A percentile compares a stretch with the other conserved stretches of the same genome.
phyloP scores from a whole-genome alignment of 1,284 basidiomycete genomes.

The Clitocybe nebularis region DNA sequence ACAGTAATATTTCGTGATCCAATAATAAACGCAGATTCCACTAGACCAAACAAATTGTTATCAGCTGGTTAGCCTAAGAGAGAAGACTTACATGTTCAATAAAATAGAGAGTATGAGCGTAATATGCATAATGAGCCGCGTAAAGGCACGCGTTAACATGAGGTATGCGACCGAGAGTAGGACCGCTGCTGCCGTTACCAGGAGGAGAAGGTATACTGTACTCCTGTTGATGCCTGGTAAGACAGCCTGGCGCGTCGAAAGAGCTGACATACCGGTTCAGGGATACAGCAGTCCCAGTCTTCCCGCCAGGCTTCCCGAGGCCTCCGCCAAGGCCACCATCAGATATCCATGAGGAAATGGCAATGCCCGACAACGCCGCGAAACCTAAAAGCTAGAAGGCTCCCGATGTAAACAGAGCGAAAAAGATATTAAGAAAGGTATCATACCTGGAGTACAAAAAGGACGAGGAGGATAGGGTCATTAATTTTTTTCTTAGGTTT shows the following conservation, averaged over 20 bases:
- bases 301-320: conserved; percentile 46
- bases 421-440: not conserved
- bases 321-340: conserved; percentile 66
- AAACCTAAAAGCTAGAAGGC: conserved; percentile 57
- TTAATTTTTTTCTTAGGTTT: conserved; percentile 67
- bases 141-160: conserved; percentile 73
- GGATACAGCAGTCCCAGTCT: conserved; percentile 47
- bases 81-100: conserved; percentile 62
- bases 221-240: conserved; percentile 31
- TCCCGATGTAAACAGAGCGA: not conserved
- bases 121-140: conserved; percentile 77
- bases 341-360: conserved; percentile 59
- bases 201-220: conserved; percentile 64
- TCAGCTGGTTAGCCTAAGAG: not conserved
- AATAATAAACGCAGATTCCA: conserved; percentile 70
- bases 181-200: conserved; percentile 60
- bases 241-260: not conserved
- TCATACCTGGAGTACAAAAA: conserved; percentile 66
- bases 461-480: conserved; percentile 66
- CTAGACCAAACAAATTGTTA: conserved; percentile 28
- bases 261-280: conserved; percentile 47
- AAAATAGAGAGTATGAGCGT: conserved; percentile 69
- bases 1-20: conserved; percentile 76
- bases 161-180: conserved; percentile 64
- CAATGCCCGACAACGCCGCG: conserved; percentile 62